These are phyloP conservation scores for Mortierella sp. DNA, from an alignment of 371 early-diverging fungal genomes.

Conservation along the genomic window DNA sequence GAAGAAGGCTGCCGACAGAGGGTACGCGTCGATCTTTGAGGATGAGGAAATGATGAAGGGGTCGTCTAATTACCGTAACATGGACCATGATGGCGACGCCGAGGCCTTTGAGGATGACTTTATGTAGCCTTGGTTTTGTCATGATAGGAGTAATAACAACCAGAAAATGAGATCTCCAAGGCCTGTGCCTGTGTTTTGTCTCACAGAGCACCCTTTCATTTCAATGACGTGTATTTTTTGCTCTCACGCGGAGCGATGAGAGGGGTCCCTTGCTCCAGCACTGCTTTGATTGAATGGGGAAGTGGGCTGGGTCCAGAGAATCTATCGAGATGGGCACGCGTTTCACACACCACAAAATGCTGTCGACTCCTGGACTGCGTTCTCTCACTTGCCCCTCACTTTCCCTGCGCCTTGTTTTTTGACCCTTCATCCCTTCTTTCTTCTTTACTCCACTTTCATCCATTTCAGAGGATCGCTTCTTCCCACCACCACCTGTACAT, in stretches of 20 bases:
- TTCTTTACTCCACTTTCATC: constrained; percentile 1
- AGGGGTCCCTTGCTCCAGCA: background rate
- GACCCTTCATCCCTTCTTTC: background rate
- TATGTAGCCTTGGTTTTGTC: constrained; percentile 63
- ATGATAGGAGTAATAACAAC: background rate
- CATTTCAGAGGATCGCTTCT: constrained; percentile 67
- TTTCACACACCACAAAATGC: background rate
- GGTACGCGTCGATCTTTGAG: constrained; percentile 69
- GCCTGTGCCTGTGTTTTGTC: background rate
- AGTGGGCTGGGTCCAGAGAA: background rate
- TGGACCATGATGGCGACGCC: constrained; percentile 67
- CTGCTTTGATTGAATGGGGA: background rate
- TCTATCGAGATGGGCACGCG: background rate
- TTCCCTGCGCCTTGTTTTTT: background rate
- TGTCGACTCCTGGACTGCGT: constrained; percentile 11
- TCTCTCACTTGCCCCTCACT: background rate
- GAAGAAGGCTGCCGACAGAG: constrained; percentile 63
- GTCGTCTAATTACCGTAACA: constrained; percentile 64
- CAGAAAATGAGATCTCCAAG: background rate
- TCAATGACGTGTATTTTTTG: background rate
- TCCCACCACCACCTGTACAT: constrained; percentile 54
- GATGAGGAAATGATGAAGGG: constrained; percentile 68
- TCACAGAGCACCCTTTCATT: background rate
- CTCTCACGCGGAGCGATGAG: background rate
- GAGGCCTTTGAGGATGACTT: constrained; percentile 82